These are phyloP conservation scores for Stellera chamaejasme DNA, from an alignment of 345 rosid species.

Conservation along the genomic window DNA sequence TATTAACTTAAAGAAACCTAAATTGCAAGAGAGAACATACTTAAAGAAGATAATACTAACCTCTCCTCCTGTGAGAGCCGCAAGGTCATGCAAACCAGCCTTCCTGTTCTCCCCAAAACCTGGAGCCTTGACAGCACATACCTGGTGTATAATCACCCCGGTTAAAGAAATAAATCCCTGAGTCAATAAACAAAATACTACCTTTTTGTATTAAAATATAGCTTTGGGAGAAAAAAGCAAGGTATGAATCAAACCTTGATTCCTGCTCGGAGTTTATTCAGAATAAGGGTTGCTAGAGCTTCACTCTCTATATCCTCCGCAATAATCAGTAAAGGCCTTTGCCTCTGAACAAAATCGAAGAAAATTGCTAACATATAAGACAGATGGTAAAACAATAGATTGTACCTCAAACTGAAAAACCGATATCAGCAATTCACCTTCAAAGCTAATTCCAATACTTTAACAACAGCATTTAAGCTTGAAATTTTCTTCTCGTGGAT, in stretches of 20 bases:
- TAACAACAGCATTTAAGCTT: constrained; percentile 66
- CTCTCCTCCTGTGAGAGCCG: constrained; percentile 83
- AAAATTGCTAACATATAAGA: neutral
- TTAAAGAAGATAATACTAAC: constrained; percentile 30
- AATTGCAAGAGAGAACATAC: neutral
- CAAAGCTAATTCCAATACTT: constrained; percentile 85
- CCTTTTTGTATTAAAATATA: neutral
- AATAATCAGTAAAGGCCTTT: constrained; percentile 79
- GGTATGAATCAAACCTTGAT: constrained; percentile 55
- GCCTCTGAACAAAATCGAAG: constrained; percentile 39
- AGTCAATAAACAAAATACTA: neutral
- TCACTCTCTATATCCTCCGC: constrained; percentile 98
- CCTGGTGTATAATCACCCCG: constrained; percentile 22
- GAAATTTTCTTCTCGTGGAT: constrained; percentile 96
- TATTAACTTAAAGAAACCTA: neutral
- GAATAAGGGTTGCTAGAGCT: constrained; percentile 75
- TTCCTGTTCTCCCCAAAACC: constrained; percentile 98
- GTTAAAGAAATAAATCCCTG: neutral
- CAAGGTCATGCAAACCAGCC: constrained; percentile 79
- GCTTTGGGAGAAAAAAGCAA: neutral
- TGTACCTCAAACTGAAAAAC: neutral
- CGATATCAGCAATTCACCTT: constrained; percentile 40
- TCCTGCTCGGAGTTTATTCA: constrained; percentile 95
- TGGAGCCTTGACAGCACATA: constrained; percentile 95
- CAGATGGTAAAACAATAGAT: neutral